These are phyloP conservation scores for Juglanconis oblonga DNA, from an alignment of 2,329 filamentous ascomycete species.

Conservation along the genomic window DNA sequence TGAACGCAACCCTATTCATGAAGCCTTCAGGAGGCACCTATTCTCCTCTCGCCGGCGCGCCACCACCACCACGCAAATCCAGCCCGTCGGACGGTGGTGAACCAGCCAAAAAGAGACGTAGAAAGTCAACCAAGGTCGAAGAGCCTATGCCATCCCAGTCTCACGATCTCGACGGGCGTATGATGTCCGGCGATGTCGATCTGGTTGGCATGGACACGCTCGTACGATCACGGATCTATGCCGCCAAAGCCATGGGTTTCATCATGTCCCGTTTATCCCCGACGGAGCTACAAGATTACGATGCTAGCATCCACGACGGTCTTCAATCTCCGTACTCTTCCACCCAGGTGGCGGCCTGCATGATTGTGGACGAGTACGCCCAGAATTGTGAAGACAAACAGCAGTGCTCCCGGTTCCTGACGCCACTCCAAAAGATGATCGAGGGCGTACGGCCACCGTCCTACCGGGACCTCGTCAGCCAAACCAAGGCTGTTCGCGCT, in stretches of 20 bases:
- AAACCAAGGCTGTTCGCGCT: slow-evolving; percentile 82
- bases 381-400: slow-evolving; percentile 49
- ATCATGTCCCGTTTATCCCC: slow-evolving; percentile 76
- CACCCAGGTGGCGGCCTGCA: slow-evolving; percentile 78
- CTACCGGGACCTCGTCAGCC: slow-evolving; percentile 88
- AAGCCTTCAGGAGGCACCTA: slow-evolving; percentile 90
- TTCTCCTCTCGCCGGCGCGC: slow-evolving; percentile 47
- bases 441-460: slow-evolving; percentile 77
- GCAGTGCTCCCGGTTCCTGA: slow-evolving; percentile 57
- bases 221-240: slow-evolving; percentile 83
- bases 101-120: slow-evolving; percentile 69
- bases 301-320: slow-evolving; percentile 60
- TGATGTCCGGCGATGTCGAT: slow-evolving; percentile 96
- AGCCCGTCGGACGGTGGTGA: slow-evolving; percentile 55
- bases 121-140: slow-evolving; percentile 81
- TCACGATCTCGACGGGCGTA: slow-evolving; percentile 95
- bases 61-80: slow-evolving; percentile 43
- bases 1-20: slow-evolving; percentile 86
- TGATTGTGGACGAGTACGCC: slow-evolving; percentile 87
- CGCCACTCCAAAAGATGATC: slow-evolving; percentile 69
- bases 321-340: slow-evolving; percentile 76
- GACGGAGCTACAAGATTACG: slow-evolving; percentile 60
- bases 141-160: slow-evolving; percentile 64
- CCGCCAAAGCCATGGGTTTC: slow-evolving; percentile 80
- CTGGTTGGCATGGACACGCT: slow-evolving; percentile 86